phyloP scores from a whole-genome alignment of 106 monocot species.

The Platanthera guangdongensis region DNA sequence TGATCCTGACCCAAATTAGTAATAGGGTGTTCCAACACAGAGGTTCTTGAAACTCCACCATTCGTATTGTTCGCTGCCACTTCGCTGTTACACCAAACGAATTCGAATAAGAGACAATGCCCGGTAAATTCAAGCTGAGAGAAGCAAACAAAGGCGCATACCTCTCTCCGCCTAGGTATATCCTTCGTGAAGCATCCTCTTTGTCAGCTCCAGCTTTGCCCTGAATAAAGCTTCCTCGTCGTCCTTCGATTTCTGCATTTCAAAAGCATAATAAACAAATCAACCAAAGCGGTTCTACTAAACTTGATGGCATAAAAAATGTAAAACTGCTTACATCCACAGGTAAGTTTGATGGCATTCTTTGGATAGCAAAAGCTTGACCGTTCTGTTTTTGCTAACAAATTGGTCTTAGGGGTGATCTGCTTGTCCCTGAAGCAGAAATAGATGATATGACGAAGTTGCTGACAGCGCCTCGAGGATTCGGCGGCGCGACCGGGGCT shows the following conservation, averaged over 20 bases:
- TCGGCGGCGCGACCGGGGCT: background rate
- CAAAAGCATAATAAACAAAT: background rate
- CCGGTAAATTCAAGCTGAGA: background rate
- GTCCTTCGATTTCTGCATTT: background rate
- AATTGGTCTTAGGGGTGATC: background rate
- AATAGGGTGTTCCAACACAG: too few species aligned
- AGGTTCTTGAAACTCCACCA: slow-evolving; percentile 68
- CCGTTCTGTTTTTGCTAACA: slow-evolving; percentile 4
- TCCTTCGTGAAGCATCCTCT: slow-evolving; percentile 74
- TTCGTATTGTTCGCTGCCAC: slow-evolving; percentile 72
- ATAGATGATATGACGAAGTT: background rate
- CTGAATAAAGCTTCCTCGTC: slow-evolving; percentile 22
- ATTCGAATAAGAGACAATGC: background rate
- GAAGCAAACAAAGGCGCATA: background rate
- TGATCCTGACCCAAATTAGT: too few species aligned
- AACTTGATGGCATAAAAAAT: background rate
- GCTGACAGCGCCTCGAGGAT: background rate
- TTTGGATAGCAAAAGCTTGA: background rate
- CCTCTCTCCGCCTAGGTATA: slow-evolving; percentile 19
- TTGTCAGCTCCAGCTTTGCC: slow-evolving; percentile 49
- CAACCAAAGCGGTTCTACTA: background rate
- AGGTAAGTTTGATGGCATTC: slow-evolving; percentile 5
- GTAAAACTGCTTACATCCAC: slow-evolving; percentile 34
- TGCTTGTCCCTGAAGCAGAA: slow-evolving; percentile 18
- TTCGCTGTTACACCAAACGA: slow-evolving; percentile 41